A percentile compares a stretch with the other conserved stretches of the same genome.
These are phyloP conservation scores for Wilcoxina mikolae DNA, from an alignment of 495 filamentous ascomycete genomes.

Conservation along the genomic window DNA sequence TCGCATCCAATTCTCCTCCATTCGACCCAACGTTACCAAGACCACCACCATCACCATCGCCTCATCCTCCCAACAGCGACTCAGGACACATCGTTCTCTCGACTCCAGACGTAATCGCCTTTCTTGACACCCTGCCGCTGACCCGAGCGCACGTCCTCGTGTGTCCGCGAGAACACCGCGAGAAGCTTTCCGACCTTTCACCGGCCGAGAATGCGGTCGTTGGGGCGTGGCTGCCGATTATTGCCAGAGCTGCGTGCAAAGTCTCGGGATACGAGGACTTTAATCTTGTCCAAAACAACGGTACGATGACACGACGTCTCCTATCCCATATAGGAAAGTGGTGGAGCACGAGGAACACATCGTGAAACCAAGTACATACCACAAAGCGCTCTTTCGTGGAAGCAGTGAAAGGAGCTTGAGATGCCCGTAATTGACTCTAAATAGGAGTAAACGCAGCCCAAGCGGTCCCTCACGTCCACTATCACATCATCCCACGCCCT, in stretches of 20 bases:
- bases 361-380: no score
- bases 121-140: constrained; percentile 82
- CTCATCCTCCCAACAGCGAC: constrained; percentile 28
- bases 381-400: no score
- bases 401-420: no score
- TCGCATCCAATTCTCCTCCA: constrained; percentile 47
- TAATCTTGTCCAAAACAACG: constrained; percentile 95
- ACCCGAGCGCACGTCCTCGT: constrained; percentile 64
- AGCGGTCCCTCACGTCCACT: constrained; percentile 81
- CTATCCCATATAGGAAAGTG: not conserved
- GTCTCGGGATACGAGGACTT: constrained; percentile 55
- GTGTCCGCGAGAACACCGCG: constrained; percentile 52
- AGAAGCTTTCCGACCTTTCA: constrained; percentile 47
- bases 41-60: constrained; percentile 31
- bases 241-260: constrained; percentile 54
- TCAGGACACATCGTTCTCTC: constrained; percentile 59
- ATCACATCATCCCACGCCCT: constrained; percentile 74
- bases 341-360: no score
- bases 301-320: constrained; percentile 32
- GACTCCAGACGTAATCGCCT: constrained; percentile 57
- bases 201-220: constrained; percentile 27
- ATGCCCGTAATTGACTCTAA: no score
- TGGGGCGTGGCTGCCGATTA: constrained; percentile 55
- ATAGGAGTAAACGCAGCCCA: constrained; percentile 70
- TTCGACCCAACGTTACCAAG: constrained; percentile 39